phyloP scores from a whole-genome alignment of 768 basidiomycete species.

The Suillus ampliporus region DNA sequence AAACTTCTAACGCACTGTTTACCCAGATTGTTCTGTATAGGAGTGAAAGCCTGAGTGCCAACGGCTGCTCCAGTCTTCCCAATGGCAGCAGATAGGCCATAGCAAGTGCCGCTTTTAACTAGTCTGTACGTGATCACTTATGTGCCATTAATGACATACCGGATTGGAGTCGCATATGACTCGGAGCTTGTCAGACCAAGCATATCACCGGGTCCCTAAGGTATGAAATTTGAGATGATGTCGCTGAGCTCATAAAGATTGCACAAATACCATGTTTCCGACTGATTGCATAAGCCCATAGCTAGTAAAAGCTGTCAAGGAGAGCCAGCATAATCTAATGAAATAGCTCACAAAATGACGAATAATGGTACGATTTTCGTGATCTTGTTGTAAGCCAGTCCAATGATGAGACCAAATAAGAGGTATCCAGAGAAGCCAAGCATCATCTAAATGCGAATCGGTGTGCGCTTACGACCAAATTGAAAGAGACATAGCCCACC shows the following conservation, averaged over 20 bases:
- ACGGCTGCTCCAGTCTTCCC: constrained; percentile 77
- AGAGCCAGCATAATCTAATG: constrained; percentile 3
- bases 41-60: constrained; percentile 73
- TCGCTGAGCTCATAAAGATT: not conserved
- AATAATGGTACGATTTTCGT: constrained; percentile 68
- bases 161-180: constrained; percentile 69
- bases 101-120: constrained; percentile 62
- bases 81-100: constrained; percentile 69
- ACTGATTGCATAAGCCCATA: constrained; percentile 77
- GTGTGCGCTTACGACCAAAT: not conserved
- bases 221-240: constrained; percentile 14
- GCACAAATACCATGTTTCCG: constrained; percentile 60
- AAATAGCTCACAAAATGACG: constrained; percentile 60
- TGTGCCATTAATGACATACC: constrained; percentile 39
- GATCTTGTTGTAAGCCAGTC: constrained; percentile 64
- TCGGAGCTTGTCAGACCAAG: constrained; percentile 69
- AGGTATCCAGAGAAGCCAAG: constrained; percentile 73
- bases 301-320: constrained; percentile 36
- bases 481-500: constrained; percentile 37
- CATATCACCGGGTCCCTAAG: constrained; percentile 75
- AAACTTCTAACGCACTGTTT: constrained; percentile 48
- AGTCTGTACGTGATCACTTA: not conserved
- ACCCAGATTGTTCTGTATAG: constrained; percentile 70
- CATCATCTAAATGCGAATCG: constrained; percentile 54
- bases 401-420: constrained; percentile 65